Percentiles rank a stretch among this genome's conserved stretches.
These are phyloP conservation scores for Penicillium antarcticum DNA, from an alignment of 495 filamentous ascomycete genomes.

Conservation along the genomic window DNA sequence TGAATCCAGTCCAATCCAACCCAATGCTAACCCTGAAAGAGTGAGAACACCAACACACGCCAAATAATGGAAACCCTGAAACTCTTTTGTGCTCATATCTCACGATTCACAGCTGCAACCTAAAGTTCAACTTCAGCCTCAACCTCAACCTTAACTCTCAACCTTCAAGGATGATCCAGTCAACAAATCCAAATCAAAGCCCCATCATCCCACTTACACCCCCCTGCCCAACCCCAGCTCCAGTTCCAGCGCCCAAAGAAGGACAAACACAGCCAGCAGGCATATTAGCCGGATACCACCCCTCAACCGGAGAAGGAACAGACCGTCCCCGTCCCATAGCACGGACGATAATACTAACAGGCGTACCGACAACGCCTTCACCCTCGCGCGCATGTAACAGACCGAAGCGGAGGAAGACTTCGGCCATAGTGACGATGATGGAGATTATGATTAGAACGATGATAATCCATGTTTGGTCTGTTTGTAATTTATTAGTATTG, in stretches of 20 bases:
- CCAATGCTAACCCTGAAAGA: too few relatives aligned
- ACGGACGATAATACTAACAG: constrained; percentile 18
- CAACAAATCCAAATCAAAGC: constrained; percentile 3
- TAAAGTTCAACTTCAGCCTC: too few relatives aligned
- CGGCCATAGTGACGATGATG: constrained; percentile 85
- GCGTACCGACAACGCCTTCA: constrained; percentile 17
- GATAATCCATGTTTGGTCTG: constrained; percentile 91
- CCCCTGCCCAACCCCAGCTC: constrained; percentile 1
- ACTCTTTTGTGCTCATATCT: neutral
- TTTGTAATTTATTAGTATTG: constrained; percentile 2
- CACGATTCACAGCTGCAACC: too few relatives aligned
- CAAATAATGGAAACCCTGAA: neutral
- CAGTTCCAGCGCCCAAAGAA: constrained; percentile 10
- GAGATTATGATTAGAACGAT: constrained; percentile 89
- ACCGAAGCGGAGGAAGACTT: constrained; percentile 83
- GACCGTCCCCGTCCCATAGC: constrained; percentile 21
- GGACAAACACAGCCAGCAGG: constrained; percentile 28
- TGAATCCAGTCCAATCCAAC: neutral
- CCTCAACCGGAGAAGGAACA: constrained; percentile 12
- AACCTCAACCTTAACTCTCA: too few relatives aligned
- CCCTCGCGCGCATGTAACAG: constrained; percentile 55
- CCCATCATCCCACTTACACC: constrained; percentile 8
- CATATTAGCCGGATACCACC: constrained; percentile 9
- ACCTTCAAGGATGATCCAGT: neutral
- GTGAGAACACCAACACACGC: neutral